Base-by-base conservation (phyloP, 257 asterid genomes). In the Solanum paucissectum region DNA sequence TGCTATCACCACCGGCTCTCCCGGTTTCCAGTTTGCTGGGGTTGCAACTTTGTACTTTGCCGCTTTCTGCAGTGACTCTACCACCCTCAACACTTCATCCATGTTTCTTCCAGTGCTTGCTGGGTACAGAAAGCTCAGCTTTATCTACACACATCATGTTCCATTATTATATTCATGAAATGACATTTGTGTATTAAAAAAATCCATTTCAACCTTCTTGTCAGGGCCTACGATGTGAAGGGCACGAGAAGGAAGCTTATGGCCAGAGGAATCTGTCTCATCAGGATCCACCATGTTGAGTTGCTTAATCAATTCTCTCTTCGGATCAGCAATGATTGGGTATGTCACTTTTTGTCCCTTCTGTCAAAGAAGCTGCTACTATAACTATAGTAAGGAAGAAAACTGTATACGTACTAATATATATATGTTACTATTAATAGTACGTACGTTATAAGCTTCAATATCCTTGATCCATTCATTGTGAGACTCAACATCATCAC, bases 211-310 rank as follows among this genome's bases (percentile, higher is more conserved):
- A 33, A 33, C 34, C 94, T 89, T 94, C 87, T 95, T 94, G 91
- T 95, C 98, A 37, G 98, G 96, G 60, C 98, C 99, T 0, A 95
- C 95, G 23, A 97, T 87, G 87, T 97, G 99, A 44, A 95, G 91
- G 6, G 98, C 96, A 5, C 98, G 96, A 2, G 98, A 95, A 0
- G 98, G 99, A 23, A 89, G 40, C 0, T 52, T 87, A 13, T 87
- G 66, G 3, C 95, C 94, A 12, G 94, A 84, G 27, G 96, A 40
- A 25, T 93, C 95, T n/a, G 42, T 89, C 87, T 92, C 95, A 27
- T 95, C 95, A 3, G 99, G 99, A 49, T 96, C 99, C n/a, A 94
- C 98, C 98, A 95, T 93, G 94, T 95, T 96, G 27, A 95, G 95
- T 85, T 94, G 91, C 89, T 90, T 89, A 86, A 94, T 95, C 86